Evolutionary conservation across 2,329 filamentous ascomycete genomes (phyloP).

Genomic region (Decorospora gaudefroyi): DNA sequence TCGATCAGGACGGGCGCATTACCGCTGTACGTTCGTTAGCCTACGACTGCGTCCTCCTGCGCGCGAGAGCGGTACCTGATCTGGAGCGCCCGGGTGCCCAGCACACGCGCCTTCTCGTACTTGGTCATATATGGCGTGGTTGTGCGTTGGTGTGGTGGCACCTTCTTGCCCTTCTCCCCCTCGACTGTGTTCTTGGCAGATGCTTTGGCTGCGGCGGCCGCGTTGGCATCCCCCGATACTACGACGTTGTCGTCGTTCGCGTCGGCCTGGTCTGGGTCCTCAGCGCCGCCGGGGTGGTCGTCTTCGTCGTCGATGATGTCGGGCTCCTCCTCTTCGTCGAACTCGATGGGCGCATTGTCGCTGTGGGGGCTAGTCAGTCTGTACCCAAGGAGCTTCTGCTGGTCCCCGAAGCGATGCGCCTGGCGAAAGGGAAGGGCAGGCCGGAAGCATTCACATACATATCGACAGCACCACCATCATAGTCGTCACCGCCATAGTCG

Average conservation of each 20-base stretch:
- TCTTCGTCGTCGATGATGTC: slow-evolving; percentile 68
- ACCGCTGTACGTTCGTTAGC: slow-evolving; percentile 65
- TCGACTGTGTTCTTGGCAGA: slow-evolving; percentile 60
- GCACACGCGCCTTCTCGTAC: slow-evolving; percentile 91
- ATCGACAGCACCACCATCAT: slow-evolving; percentile 38
- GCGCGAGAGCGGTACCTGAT: slow-evolving; percentile 71
- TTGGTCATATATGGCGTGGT: slow-evolving; percentile 99
- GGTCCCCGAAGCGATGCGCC: slow-evolving; percentile 11
- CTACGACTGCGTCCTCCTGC: neutral
- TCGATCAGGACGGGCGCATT: slow-evolving; percentile 97
- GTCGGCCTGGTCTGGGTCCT: slow-evolving; percentile 43
- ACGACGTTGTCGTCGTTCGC: slow-evolving; percentile 51
- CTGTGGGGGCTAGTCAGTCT: slow-evolving; percentile 24
- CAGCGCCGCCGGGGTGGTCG: slow-evolving; percentile 52
- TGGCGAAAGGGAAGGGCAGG: neutral
- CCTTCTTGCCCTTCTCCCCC: slow-evolving; percentile 75
- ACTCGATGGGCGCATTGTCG: slow-evolving; percentile 51
- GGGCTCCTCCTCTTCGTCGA: slow-evolving; percentile 65
- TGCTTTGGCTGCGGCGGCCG: slow-evolving; percentile 49
- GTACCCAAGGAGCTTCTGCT: neutral
- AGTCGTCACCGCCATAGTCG: slow-evolving; percentile 53
- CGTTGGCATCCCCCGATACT: slow-evolving; percentile 58
- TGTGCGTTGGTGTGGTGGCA: slow-evolving; percentile 81
- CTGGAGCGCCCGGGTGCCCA: slow-evolving; percentile 91
- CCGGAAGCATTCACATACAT: slow-evolving; percentile 29